Conservation (phyloP, 306 rosid genomes). For the Astragalus glycyphyllos region DNA sequence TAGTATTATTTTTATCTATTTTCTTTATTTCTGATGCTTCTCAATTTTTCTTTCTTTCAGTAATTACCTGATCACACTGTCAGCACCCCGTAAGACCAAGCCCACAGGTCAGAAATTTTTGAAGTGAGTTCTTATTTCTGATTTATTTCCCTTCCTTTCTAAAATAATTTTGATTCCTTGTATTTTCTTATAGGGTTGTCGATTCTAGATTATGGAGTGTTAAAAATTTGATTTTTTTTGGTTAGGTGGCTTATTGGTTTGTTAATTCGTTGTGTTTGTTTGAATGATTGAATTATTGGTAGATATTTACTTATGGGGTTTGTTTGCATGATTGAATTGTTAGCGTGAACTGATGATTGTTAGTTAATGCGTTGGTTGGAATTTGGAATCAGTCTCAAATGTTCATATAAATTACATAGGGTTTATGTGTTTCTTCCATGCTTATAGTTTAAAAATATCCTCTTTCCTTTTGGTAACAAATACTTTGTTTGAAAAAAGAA, state of each 20-base stretch:
- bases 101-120: slow-evolving; percentile 7
- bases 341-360: neutral
- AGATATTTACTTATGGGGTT: neutral
- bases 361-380: slow-evolving; percentile 11
- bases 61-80: slow-evolving; percentile 29
- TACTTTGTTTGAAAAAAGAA: neutral
- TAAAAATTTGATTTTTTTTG: slow-evolving; percentile 10
- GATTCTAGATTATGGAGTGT: slow-evolving; percentile 25
- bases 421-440: slow-evolving; percentile 15
- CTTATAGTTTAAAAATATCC: neutral
- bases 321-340: slow-evolving; percentile 28
- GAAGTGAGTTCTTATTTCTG: neutral
- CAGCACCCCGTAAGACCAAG: slow-evolving; percentile 35
- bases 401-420: slow-evolving; percentile 11
- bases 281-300: slow-evolving; percentile 9
- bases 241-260: slow-evolving; percentile 22
- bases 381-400: slow-evolving; percentile 1
- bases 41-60: neutral
- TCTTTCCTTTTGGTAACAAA: neutral
- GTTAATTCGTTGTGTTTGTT: neutral
- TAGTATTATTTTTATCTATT: neutral
- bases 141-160: neutral
- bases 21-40: neutral
- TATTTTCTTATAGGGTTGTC: slow-evolving; percentile 6
- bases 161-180: neutral